Percentiles rank a stretch among this genome's conserved stretches.
Conservation (phyloP, 2,329 filamentous ascomycete species). For the Phaeomoniella chlamydospora region DNA sequence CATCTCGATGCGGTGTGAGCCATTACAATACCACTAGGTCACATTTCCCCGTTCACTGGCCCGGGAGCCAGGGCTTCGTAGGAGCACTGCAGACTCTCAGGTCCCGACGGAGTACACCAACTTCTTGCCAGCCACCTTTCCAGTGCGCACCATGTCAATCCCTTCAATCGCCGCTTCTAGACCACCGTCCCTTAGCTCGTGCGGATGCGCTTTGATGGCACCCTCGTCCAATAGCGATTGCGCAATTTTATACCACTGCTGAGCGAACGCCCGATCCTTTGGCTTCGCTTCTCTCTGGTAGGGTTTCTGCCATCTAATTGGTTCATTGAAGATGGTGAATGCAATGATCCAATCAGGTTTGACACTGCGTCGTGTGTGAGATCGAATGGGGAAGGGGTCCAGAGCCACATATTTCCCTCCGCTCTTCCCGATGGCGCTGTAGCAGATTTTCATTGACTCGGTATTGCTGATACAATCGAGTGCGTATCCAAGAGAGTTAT, state of each 20-base stretch:
- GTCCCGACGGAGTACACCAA: too few relatives aligned
- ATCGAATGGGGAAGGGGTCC: constrained; percentile 12
- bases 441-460: constrained; percentile 20
- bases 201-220: constrained; percentile 3
- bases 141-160: constrained; percentile 6
- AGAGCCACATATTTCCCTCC: constrained; percentile 11
- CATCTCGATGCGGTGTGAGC: too few relatives aligned
- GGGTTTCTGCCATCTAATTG: constrained; percentile 9
- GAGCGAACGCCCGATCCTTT: constrained; percentile 4
- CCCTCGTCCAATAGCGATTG: constrained; percentile 3
- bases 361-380: constrained; percentile 9
- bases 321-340: constrained; percentile 13
- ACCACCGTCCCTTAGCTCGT: constrained; percentile 1
- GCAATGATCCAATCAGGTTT: constrained; percentile 15
- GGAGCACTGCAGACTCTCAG: too few relatives aligned
- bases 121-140: constrained; percentile 8
- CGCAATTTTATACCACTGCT: not conserved
- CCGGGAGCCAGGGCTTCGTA: too few relatives aligned
- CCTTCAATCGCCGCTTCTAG: constrained; percentile 7
- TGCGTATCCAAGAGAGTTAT: constrained; percentile 20
- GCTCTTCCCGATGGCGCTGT: constrained; percentile 19
- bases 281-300: constrained; percentile 9
- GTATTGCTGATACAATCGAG: constrained; percentile 29
- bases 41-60: too few relatives aligned
- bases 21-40: too few relatives aligned